These are phyloP conservation scores for Cyberlindnera petersonii DNA, from an alignment of 805 yeast genomes.

Conservation along the genomic window DNA sequence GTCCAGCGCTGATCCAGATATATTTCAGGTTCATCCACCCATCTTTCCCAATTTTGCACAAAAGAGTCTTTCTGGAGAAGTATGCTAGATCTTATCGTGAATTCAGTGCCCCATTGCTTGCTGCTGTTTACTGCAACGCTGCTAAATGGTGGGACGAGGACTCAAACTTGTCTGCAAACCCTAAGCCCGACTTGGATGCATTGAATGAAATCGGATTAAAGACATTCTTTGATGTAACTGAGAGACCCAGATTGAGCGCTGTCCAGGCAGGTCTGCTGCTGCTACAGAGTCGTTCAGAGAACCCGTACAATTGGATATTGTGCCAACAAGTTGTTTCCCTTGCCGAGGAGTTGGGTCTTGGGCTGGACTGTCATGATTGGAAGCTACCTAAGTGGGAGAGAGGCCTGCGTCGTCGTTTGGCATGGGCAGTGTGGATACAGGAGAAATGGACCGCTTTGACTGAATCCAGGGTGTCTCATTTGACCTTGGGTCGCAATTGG, in stretches of 20 bases:
- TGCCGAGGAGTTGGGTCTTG: slow-evolving; percentile 87
- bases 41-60: slow-evolving; percentile 85
- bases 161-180: slow-evolving; percentile 66
- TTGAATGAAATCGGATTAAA: slow-evolving; percentile 64
- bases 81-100: slow-evolving; percentile 89
- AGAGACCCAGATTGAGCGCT: slow-evolving; percentile 85
- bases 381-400: slow-evolving; percentile 93
- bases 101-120: slow-evolving; percentile 84
- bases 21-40: slow-evolving; percentile 89
- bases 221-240: slow-evolving; percentile 67
- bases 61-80: slow-evolving; percentile 86
- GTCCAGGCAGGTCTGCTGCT: slow-evolving; percentile 85
- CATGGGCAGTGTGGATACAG: slow-evolving; percentile 94
- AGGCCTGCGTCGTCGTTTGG: slow-evolving; percentile 78
- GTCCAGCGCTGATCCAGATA: slow-evolving; percentile 71
- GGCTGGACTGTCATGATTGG: slow-evolving; percentile 90
- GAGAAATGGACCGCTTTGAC: slow-evolving; percentile 87
- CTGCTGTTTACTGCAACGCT: slow-evolving; percentile 86
- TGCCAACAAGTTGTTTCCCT: slow-evolving; percentile 84
- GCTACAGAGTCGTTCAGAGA: slow-evolving; percentile 52
- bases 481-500: slow-evolving; percentile 73
- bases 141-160: slow-evolving; percentile 86
- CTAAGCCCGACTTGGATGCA: slow-evolving; percentile 73
- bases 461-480: slow-evolving; percentile 83
- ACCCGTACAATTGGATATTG: slow-evolving; percentile 78